These are phyloP conservation scores for Debaryomyces sp. DNA, from an alignment of 1,139 yeast genomes.

Conservation along the genomic window DNA sequence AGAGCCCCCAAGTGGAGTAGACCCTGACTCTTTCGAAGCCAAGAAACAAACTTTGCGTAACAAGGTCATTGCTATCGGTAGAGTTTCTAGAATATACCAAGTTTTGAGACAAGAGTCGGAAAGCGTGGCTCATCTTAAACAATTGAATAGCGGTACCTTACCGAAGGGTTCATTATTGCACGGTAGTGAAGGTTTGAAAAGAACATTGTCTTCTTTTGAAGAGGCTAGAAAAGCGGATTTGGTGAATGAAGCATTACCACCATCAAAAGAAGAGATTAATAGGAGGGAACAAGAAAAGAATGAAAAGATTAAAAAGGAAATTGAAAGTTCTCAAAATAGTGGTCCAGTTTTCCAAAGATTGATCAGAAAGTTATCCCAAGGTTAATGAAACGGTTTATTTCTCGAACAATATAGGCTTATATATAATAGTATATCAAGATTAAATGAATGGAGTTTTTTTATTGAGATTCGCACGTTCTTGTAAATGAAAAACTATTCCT, in stretches of 20 bases:
- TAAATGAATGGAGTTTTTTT: not conserved
- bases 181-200: conserved; percentile 79
- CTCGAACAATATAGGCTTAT: not conserved
- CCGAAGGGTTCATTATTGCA: conserved; percentile 88
- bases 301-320: conserved; percentile 42
- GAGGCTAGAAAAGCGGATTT: conserved; percentile 84
- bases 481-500: not conserved
- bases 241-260: conserved; percentile 87
- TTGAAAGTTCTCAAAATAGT: conserved; percentile 38
- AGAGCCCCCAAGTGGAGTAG: conserved; percentile 12
- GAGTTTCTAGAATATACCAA: conserved; percentile 91
- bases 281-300: conserved; percentile 49
- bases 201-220: conserved; percentile 74
- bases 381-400: conserved; percentile 9
- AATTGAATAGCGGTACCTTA: conserved; percentile 61
- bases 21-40: conserved; percentile 36
- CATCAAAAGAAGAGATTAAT: conserved; percentile 62
- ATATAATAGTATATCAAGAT: not conserved
- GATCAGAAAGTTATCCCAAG: conserved; percentile 43
- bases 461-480: conserved; percentile 5
- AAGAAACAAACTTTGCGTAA: conserved; percentile 72
- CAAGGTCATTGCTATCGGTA: conserved; percentile 92
- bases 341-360: conserved; percentile 47
- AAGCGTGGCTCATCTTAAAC: conserved; percentile 78
- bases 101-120: conserved; percentile 89